These are phyloP conservation scores for Apiospora aurea DNA, from an alignment of 2,329 filamentous ascomycete species.

Conservation along the genomic window DNA sequence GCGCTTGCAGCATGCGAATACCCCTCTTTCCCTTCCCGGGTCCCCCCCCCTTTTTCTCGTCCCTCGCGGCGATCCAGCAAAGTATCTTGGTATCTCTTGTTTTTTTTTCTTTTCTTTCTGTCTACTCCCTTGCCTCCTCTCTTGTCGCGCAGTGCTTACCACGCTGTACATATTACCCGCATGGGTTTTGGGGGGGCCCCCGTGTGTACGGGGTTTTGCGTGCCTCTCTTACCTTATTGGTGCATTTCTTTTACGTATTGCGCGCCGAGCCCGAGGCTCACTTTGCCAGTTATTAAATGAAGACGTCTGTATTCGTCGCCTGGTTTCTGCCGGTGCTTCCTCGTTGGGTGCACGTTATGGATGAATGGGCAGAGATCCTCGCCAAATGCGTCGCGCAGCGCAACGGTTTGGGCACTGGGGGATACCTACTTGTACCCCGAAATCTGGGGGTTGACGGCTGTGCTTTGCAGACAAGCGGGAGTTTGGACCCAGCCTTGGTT, in stretches of 20 bases:
- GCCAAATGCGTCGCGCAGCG: slow-evolving; percentile 5
- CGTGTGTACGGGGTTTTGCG: not conserved
- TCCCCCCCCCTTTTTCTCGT: slow-evolving; percentile 1
- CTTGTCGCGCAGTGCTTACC: slow-evolving; percentile 6
- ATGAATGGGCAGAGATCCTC: not conserved
- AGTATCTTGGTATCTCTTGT: not conserved
- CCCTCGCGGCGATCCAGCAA: slow-evolving; percentile 16
- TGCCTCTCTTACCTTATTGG: slow-evolving; percentile 12
- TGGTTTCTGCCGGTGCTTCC: slow-evolving; percentile 9
- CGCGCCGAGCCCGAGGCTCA: slow-evolving; percentile 12
- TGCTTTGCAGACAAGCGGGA: slow-evolving; percentile 4
- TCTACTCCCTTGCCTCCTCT: no score
- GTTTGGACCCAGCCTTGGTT: slow-evolving; percentile 15
- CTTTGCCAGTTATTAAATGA: slow-evolving; percentile 1
- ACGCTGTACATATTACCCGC: not conserved
- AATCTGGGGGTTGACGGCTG: slow-evolving; percentile 16
- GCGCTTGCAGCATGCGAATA: slow-evolving; percentile 20
- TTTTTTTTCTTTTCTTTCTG: not conserved
- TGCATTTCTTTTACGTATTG: slow-evolving; percentile 2
- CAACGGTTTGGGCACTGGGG: slow-evolving; percentile 1
- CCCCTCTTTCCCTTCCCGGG: slow-evolving; percentile 6
- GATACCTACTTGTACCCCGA: not conserved
- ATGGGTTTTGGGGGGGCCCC: not conserved
- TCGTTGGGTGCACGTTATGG: slow-evolving; percentile 6
- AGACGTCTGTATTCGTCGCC: slow-evolving; percentile 1